Evolutionary conservation across 225 moss, liverwort and hornwort species (phyloP), one percentile per base, ranked within the genome.

Genomic region (Pleurozium schreberi): DNA sequence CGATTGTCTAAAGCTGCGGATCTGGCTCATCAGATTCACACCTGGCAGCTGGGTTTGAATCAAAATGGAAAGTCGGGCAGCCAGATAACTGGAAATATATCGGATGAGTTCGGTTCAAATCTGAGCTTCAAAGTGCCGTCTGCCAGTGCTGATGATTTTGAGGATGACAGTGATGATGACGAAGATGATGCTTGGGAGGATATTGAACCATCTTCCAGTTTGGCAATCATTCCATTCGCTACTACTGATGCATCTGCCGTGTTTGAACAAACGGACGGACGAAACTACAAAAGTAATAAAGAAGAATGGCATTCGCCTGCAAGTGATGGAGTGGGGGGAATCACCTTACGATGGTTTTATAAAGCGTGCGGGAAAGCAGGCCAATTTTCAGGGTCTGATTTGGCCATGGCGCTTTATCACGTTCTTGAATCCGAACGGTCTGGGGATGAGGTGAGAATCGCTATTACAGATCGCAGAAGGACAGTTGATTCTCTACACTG

Each of bases 371-470:
- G 96, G 83, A 89, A 92, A 91, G 95, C 91, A 78, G 92, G 96
- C 88, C 97, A 99, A 75, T 94, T 99, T 88, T 96, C 99, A 81
- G 99, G 99, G 55, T 95, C 96, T 89, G 99, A 99, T 88, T 92
- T 99, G 86, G 97, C 97, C 57, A 88, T 96, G 90, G 94, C 99
- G 80, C 95, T 99, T 52, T 95, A 96, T 85, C 95, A 92, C 75
- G 97, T 99, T 83, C 93, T 99, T 88, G 95, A 95, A 88, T 96
- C 95, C 82, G 96, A 95, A 49, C 96, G 94, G 40, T 93, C 95
- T 73, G 99, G 97, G 76, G 99, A 99, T 88, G 99, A 99, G 97
- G 98, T 98, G 81, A 88, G 93, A 75, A 58, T 83, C 89, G 61
- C 61, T 49, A 74, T 86, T 83, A 67, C 80, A 86, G 53, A 58